A percentile compares a stretch with the other conserved stretches of the same genome.
Conservation (phyloP, 768 basidiomycete species). For the Boletus barrowsii region DNA sequence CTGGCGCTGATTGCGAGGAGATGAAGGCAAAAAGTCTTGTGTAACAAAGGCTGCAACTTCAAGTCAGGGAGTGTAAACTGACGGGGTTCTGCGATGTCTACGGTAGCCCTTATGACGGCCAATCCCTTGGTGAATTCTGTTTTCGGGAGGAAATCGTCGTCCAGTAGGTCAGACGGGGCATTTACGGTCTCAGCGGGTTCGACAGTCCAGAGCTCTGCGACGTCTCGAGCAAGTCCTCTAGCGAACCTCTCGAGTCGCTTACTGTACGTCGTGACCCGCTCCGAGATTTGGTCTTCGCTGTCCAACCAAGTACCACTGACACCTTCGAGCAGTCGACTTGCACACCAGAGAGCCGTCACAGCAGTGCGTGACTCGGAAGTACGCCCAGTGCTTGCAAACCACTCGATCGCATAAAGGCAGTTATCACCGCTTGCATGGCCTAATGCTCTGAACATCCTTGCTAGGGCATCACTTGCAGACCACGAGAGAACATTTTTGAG, state of each 20-base stretch:
- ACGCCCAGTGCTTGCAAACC: conserved; percentile 62
- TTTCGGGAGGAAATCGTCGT: conserved; percentile 37
- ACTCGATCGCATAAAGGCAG: conserved; percentile 76
- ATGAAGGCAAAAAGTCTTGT: conserved; percentile 68
- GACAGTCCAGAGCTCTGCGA: conserved; percentile 72
- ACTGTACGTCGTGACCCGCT: conserved; percentile 24
- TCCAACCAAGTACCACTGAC: conserved; percentile 48
- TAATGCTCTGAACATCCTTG: conserved; percentile 69
- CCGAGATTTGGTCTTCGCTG: conserved; percentile 11
- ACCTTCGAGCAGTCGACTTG: conserved; percentile 73
- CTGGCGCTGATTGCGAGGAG: conserved; percentile 67
- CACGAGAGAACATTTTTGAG: conserved; percentile 55
- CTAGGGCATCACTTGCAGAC: conserved; percentile 52
- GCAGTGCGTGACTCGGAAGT: conserved; percentile 43
- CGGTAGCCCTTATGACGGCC: conserved; percentile 55
- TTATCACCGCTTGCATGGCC: conserved; percentile 67
- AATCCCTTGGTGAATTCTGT: conserved; percentile 70
- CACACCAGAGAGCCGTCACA: conserved; percentile 82
- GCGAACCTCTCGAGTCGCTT: conserved; percentile 62
- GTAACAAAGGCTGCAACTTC: conserved; percentile 59
- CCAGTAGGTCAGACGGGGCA: conserved; percentile 9
- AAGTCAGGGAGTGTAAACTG: conserved; percentile 24
- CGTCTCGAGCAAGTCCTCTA: conserved; percentile 55
- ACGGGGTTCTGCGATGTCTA: conserved; percentile 43
- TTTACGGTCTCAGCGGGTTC: conserved; percentile 32